A percentile compares a stretch with the other conserved stretches of the same genome.
Conservation (phyloP, 2,329 filamentous ascomycete genomes). For the Apiospora aurea region DNA sequence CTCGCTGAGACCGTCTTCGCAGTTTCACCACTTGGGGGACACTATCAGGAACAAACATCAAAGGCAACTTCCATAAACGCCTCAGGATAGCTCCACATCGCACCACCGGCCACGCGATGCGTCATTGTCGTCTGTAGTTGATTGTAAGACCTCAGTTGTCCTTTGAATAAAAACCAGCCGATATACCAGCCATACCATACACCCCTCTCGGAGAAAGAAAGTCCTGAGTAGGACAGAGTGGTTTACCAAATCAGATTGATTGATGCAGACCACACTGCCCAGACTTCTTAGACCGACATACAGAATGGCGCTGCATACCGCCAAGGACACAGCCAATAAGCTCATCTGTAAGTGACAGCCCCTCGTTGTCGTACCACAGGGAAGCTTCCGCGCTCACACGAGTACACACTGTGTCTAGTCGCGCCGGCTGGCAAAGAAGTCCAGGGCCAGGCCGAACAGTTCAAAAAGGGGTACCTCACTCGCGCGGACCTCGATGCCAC, state of each 20-base stretch:
- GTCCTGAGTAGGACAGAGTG: background rate
- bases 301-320: slow-evolving; percentile 54
- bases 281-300: slow-evolving; percentile 27
- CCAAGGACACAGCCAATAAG: slow-evolving; percentile 48
- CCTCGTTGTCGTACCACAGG: background rate
- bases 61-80: slow-evolving; percentile 17
- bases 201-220: background rate
- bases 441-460: slow-evolving; percentile 76
- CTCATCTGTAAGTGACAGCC: slow-evolving; percentile 54
- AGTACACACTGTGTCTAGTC: slow-evolving; percentile 48
- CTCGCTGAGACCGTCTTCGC: background rate
- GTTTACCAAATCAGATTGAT: slow-evolving; percentile 18
- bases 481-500: slow-evolving; percentile 64
- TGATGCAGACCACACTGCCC: slow-evolving; percentile 24
- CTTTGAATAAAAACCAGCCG: slow-evolving; percentile 4
- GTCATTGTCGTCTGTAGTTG: slow-evolving; percentile 6
- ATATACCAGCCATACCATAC: background rate
- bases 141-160: slow-evolving; percentile 10
- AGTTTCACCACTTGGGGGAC: background rate
- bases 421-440: slow-evolving; percentile 67
- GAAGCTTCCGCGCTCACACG: background rate
- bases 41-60: slow-evolving; percentile 3
- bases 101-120: slow-evolving; percentile 13
- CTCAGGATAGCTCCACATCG: slow-evolving; percentile 20
- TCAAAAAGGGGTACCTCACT: slow-evolving; percentile 68